Conservation (phyloP, 176 grass and related monocot genomes). For the Triticum dicoccoides region DNA sequence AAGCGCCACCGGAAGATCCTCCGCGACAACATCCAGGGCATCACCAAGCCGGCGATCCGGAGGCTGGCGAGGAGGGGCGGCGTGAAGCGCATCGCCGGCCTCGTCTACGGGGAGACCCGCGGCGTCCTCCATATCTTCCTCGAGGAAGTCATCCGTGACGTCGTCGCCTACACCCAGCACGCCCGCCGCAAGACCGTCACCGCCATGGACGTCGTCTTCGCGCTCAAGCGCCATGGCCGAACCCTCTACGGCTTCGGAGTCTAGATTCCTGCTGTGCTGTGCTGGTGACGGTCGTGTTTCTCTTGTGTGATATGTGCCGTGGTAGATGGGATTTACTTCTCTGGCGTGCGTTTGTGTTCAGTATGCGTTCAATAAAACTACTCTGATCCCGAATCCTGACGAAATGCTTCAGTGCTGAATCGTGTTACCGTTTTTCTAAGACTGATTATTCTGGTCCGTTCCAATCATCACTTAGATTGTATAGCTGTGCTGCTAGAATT, state of each 20-base stretch:
- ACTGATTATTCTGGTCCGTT: no score
- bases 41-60: slow-evolving; percentile 90
- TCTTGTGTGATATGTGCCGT: no score
- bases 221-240: slow-evolving; percentile 88
- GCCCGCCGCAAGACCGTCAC: slow-evolving; percentile 87
- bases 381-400: background rate
- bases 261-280: no score
- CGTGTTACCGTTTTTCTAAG: no score
- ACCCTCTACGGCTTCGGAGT: slow-evolving; percentile 37
- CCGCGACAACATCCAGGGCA: slow-evolving; percentile 83
- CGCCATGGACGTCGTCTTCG: slow-evolving; percentile 89
- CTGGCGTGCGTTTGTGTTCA: background rate
- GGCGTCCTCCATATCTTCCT: slow-evolving; percentile 96
- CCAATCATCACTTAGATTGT: no score
- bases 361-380: background rate
- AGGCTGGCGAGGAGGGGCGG: slow-evolving; percentile 72
- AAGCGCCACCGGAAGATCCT: slow-evolving; percentile 62
- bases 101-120: slow-evolving; percentile 90
- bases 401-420: no score
- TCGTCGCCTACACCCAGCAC: slow-evolving; percentile 89
- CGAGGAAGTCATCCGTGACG: slow-evolving; percentile 88
- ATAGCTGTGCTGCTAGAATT: no score
- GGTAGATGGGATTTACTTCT: background rate
- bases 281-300: no score
- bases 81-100: slow-evolving; percentile 77